Base-by-base conservation (phyloP, 108 stramenopile genomes). In the Nitzschia putrida region DNA sequence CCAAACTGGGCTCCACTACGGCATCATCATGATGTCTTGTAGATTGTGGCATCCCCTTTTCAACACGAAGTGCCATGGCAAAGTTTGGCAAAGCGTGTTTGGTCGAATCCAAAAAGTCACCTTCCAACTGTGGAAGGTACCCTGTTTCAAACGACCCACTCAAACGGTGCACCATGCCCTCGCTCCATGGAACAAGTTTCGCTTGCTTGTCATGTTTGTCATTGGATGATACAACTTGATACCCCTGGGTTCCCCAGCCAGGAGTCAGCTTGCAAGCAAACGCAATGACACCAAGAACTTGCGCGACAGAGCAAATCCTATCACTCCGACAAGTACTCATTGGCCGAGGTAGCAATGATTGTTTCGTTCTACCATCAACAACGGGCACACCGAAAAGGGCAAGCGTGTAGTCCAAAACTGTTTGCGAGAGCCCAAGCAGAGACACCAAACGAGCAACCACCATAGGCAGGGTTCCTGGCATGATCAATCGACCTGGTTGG, bases 391-490 rank as follows among this genome's bases (percentile, higher is more conserved):
- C 86, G 73, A 83, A 79, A 10, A 83, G 29, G 11, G 82, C 68
- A 40, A 89, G 58, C 8, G 82, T 61, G 51, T 76, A 80, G 37
- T 85, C 70, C 22, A 83, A 59, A 22, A 89, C 78, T 53, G 34
- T 13, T 69, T 89, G 82, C 52, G 66, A 73, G 41, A 89, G 73
- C 12, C 84, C 86, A 10, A 89, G 51, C 43, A 83, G 76, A 51
- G 79, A 61, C 0, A 87, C 78, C 55, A 85, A 63, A 9, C 81
- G 70, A 50, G 73, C 80, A 29, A 74, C 34, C 0, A 82, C 44
- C 3, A 85, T 53, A 20, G 86, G 84, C 2, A 83, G 72, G 64
- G 59, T 38, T 10, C 56, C 50, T 0, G 73, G 61, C 60, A 71
- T 68, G 51, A 84, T 41, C 69, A 64, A 57, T 51, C 78, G 26